A percentile compares a stretch with the other conserved stretches of the same genome.
Evolutionary conservation across 805 yeast genomes (phyloP).

Genomic region (Yamadazyma tumulicola): DNA sequence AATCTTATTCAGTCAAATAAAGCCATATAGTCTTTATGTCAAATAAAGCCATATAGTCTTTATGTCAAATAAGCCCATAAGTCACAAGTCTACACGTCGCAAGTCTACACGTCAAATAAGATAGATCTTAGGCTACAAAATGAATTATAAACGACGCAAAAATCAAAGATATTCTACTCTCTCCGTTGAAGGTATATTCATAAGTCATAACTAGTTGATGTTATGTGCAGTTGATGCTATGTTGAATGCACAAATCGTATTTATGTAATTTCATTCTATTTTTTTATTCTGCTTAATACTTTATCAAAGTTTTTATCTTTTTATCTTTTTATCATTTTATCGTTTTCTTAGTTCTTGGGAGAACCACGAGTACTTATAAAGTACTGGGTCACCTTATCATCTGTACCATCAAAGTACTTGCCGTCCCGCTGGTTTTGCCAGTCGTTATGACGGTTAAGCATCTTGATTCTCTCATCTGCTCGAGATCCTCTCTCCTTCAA

Average conservation of each 20-base stretch:
- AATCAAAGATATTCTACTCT: too few species aligned
- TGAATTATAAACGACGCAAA: too few species aligned
- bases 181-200: slow-evolving; percentile 5
- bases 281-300: too few species aligned
- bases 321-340: background rate
- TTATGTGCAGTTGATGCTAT: slow-evolving; percentile 2
- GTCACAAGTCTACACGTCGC: too few species aligned
- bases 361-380: slow-evolving; percentile 48
- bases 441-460: slow-evolving; percentile 49
- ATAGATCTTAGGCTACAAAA: too few species aligned
- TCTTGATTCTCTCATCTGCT: slow-evolving; percentile 38
- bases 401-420: slow-evolving; percentile 42
- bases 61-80: too few species aligned
- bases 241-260: too few species aligned
- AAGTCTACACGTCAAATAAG: too few species aligned
- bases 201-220: too few species aligned
- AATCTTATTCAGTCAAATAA: too few species aligned
- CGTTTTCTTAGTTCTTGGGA: background rate
- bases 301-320: background rate
- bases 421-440: slow-evolving; percentile 45
- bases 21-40: too few species aligned
- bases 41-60: too few species aligned
- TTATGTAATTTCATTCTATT: background rate
- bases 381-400: slow-evolving; percentile 43
- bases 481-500: slow-evolving; percentile 52